Base-by-base conservation (phyloP, 306 rosid species). In the Sophora flavescens region DNA sequence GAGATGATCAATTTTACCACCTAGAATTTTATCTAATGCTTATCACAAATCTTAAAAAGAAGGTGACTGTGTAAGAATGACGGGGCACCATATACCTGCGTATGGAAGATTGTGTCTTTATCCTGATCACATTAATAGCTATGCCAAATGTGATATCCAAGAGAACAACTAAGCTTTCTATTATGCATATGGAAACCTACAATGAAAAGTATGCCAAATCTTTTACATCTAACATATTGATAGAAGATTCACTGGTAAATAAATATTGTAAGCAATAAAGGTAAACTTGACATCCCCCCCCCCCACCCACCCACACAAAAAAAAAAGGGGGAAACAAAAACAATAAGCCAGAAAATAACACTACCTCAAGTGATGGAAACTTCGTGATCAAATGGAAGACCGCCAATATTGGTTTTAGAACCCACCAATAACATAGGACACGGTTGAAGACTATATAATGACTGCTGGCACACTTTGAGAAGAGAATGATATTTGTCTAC, bases 401-500 rank as follows among this genome's bases (percentile, higher is more conserved):
- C 38, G 83, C 87, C 70, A 88, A 73, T 36, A 89, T 26, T 47
- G 93, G 74, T 80, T 89, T 92, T 45, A 84, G 59, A 68, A 92
- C 87, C 98, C 98, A 95, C 97, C 96, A 95, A 77, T 86, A 85
- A 79, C 95, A 87, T 62, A 90, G 47, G 65, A 84, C 70, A 53
- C 39, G 54, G 76, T 80, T 85, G 82, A 83, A 68, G 80, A 88
- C 64, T 65, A 88, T 38, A 80, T 71, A 53, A 62, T 78, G 85
- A 65, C 63, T 78, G 51, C 84, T 69, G 82, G 78, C 78, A 79
- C 84, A 83, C 59, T 51, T 86, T 74, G 93, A 82, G 82, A 86
- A 88, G 75, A 88, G 72, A 82, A 88, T 58, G 77, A 87, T 68
- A 75, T 79, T 76, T 68, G 83, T 70, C 98, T 94, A 63, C 93